Evolutionary conservation across 495 filamentous ascomycete species (phyloP).

Genomic region (Ramalina peruviana): DNA sequence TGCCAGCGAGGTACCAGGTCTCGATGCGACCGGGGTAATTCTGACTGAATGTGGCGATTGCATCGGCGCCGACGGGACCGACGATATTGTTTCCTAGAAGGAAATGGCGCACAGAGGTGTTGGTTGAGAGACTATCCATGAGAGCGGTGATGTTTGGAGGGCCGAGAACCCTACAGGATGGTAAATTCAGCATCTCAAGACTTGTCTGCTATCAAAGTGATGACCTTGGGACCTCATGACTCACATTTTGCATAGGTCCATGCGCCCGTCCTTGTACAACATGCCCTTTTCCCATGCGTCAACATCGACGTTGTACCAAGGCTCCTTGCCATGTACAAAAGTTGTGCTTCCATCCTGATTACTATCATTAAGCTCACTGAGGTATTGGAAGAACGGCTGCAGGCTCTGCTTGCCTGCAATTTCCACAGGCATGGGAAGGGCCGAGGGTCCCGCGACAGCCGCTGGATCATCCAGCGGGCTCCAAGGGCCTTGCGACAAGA

Average conservation of each 20-base stretch:
- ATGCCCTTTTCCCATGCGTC: conserved; percentile 7
- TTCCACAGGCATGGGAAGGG: conserved; percentile 1
- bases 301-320: not conserved
- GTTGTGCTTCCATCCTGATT: not conserved
- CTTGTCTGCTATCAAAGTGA: no score
- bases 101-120: conserved; percentile 25
- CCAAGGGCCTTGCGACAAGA: conserved; percentile 1
- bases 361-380: not conserved
- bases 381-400: not conserved
- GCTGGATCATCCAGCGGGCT: not conserved
- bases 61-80: conserved; percentile 22
- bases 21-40: conserved; percentile 24
- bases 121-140: conserved; percentile 21
- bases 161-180: conserved; percentile 27
- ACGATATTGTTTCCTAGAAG: conserved; percentile 33
- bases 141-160: conserved; percentile 24
- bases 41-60: conserved; percentile 22
- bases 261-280: conserved; percentile 7
- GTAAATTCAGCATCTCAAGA: not conserved
- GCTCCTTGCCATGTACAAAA: not conserved
- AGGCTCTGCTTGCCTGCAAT: conserved; percentile 2
- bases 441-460: not conserved
- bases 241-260: conserved; percentile 11
- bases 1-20: conserved; percentile 32
- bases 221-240: not conserved